Evolutionary conservation across 2,329 filamentous ascomycete species (phyloP), one percentile per base, ranked within the genome.

Genomic region (Claviceps humidiphila): DNA sequence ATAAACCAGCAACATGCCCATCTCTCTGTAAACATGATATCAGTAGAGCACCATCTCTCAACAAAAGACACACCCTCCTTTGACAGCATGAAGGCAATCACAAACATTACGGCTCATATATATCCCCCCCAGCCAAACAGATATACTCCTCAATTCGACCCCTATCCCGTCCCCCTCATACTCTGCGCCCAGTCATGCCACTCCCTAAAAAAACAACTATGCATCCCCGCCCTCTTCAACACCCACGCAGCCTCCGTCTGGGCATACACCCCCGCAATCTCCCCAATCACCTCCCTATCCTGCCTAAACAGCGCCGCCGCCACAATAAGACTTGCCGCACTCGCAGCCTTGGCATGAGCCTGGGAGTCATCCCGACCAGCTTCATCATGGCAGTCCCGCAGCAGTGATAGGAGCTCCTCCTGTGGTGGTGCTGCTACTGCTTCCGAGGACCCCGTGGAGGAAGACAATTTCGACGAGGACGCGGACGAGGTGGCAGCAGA

Each of bases 181-280:
- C 72, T 75, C 63, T 76, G 73, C 61, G 76, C 82, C 85, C 85
- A 89, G 61, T 87, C 87, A 57, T 82, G 74, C 83, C 84, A 89
- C 55, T 88, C 84, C 2, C 74, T 73, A 59, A 87, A 86, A 66
- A 89, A 84, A 0, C 73, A 73, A 22, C 76, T 74, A 66, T 84
- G 81, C 47, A 87, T 72, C 66, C 75, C 77, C 44, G 74, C 74
- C 61, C 75, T 74, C 38, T 77, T 77, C 58, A 76, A 67, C 54
- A 83, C 72, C 74, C 82, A 84, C 47, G 70, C 59, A 47, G 62
- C 61, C 66, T 83, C 75, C 14, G 82, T 82, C 57, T 75, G 70
- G 2, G 73, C 74, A 68, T 89, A 89, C n/a, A 85, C 71, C 53
- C 71, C 74, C 42, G 81, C 79, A 34, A 87, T 72, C 22, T 71